Evolutionary conservation across 1,284 basidiomycete species (phyloP).

Genomic region (Austroboletus rostrupii): DNA sequence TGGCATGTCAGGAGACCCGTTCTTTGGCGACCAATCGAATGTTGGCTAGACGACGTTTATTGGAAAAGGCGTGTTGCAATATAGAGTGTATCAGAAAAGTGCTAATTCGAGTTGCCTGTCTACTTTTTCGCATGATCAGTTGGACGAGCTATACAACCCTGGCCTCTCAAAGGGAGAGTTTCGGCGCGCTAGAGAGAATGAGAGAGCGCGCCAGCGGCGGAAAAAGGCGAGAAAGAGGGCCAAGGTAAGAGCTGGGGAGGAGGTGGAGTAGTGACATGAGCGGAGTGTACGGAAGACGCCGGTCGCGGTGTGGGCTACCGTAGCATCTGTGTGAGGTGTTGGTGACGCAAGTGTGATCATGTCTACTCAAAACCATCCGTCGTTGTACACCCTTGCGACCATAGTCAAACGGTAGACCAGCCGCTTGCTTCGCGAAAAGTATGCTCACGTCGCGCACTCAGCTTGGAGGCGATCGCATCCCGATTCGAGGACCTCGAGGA

Average conservation of each 20-base stretch:
- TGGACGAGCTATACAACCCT: slow-evolving; percentile 68
- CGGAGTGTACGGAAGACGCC: slow-evolving; percentile 20
- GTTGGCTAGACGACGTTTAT: slow-evolving; percentile 59
- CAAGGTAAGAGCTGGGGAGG: slow-evolving; percentile 22
- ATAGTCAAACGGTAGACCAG: slow-evolving; percentile 71
- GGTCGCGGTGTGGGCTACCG: slow-evolving; percentile 8
- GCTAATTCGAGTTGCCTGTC: slow-evolving; percentile 15
- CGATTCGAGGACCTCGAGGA: slow-evolving; percentile 86
- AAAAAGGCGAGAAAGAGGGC: slow-evolving; percentile 70
- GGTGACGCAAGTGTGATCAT: slow-evolving; percentile 7
- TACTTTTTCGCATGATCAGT: slow-evolving; percentile 35
- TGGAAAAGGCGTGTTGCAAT: slow-evolving; percentile 61
- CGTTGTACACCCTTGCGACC: slow-evolving; percentile 70
- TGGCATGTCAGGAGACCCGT: slow-evolving; percentile 75
- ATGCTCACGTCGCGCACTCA: slow-evolving; percentile 26
- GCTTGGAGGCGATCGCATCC: slow-evolving; percentile 90
- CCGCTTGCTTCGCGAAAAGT: not conserved
- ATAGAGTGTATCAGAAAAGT: slow-evolving; percentile 11
- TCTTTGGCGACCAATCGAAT: slow-evolving; percentile 68
- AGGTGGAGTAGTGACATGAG: not conserved
- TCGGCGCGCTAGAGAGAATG: slow-evolving; percentile 61
- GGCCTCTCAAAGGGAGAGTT: slow-evolving; percentile 71
- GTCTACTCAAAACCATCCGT: slow-evolving; percentile 38
- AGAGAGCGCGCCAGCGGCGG: slow-evolving; percentile 63
- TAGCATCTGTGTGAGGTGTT: slow-evolving; percentile 5